phyloP scores from a whole-genome alignment of 1,284 basidiomycete species.

The Ustilago shanxiensis region DNA sequence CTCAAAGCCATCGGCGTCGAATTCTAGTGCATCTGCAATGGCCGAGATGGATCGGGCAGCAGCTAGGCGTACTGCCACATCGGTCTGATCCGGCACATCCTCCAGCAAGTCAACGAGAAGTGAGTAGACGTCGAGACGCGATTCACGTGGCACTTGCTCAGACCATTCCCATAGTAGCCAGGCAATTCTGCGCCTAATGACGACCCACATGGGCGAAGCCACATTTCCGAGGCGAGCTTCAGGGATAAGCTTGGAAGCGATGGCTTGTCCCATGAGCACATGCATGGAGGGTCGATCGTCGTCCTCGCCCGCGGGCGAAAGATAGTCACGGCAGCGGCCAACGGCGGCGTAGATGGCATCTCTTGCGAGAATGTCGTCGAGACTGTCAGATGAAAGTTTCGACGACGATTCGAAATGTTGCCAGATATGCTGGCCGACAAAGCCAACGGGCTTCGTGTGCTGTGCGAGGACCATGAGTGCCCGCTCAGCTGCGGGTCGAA shows the following conservation, averaged over 20 bases:
- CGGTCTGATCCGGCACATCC: slow-evolving; percentile 51
- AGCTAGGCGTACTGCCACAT: slow-evolving; percentile 64
- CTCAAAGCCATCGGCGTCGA: slow-evolving; percentile 63
- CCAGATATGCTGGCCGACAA: slow-evolving; percentile 62
- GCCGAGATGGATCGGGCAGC: slow-evolving; percentile 62
- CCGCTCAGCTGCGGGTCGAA: slow-evolving; percentile 66
- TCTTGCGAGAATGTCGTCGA: slow-evolving; percentile 56
- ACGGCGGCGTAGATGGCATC: slow-evolving; percentile 67
- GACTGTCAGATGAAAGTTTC: slow-evolving; percentile 27
- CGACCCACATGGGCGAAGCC: slow-evolving; percentile 55
- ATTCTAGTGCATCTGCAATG: slow-evolving; percentile 65
- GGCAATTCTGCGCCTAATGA: slow-evolving; percentile 61
- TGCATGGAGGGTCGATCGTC: slow-evolving; percentile 43
- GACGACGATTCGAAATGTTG: slow-evolving; percentile 47
- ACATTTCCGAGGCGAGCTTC: slow-evolving; percentile 53
- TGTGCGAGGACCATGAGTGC: slow-evolving; percentile 59
- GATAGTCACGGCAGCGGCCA: slow-evolving; percentile 58
- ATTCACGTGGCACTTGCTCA: slow-evolving; percentile 54
- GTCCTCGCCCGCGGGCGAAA: slow-evolving; percentile 44
- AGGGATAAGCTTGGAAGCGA: slow-evolving; percentile 53
- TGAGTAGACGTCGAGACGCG: slow-evolving; percentile 55
- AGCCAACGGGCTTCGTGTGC: slow-evolving; percentile 47
- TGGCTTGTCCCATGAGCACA: slow-evolving; percentile 51
- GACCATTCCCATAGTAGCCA: slow-evolving; percentile 67
- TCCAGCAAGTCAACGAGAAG: slow-evolving; percentile 61